Evolutionary conservation across 441 rosid genomes (phyloP), one percentile per base, ranked within the genome.

Genomic region (Gossypium davidsonii): DNA sequence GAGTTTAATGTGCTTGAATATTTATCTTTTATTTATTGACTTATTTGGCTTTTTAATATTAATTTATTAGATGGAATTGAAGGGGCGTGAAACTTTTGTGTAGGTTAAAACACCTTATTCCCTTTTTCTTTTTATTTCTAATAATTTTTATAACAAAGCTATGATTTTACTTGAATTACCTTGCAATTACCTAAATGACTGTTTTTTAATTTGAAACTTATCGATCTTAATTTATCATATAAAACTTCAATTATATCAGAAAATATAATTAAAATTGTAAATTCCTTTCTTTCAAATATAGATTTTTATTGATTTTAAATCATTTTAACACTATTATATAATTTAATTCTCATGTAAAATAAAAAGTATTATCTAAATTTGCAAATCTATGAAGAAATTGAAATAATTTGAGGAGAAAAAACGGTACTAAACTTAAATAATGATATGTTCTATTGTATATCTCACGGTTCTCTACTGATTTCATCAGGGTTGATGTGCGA

Each of bases 401-500:
- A 42, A 64, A 20, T 28, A 44, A 20, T 20, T 65, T 20, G 31
- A 61, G 48, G 12, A 4, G 53, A 17, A 20, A 65, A 65, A 65
- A 39, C 2, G 51, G 5, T 65, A 44, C 28, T 20, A 15, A 44
- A 31, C 11, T 3, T 15, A 61, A 1, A 34, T 31, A 14, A 34
- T n/a, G n/a, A 52, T 8, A 14, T 46, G 37, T 72, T 49, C 11
- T 2, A 20, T 9, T 17, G 25, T 62, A 28, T 28, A 34, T 2
- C 68, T 76, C 28, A 31, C 23, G 52, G 23, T 67, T 72, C 42
- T 20, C 28, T 44, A 25, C 55, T 77, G 15, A 48, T 58, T 77
- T 71, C 25, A 46, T 74, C 84, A 95, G 97, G 99, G 68, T 75
- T 93, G 80, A 95, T 95, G 98, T 91, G 99, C 65, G 99, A 95